Base-by-base conservation (phyloP, 2,329 filamentous ascomycete genomes). In the Diplodia mutila region DNA sequence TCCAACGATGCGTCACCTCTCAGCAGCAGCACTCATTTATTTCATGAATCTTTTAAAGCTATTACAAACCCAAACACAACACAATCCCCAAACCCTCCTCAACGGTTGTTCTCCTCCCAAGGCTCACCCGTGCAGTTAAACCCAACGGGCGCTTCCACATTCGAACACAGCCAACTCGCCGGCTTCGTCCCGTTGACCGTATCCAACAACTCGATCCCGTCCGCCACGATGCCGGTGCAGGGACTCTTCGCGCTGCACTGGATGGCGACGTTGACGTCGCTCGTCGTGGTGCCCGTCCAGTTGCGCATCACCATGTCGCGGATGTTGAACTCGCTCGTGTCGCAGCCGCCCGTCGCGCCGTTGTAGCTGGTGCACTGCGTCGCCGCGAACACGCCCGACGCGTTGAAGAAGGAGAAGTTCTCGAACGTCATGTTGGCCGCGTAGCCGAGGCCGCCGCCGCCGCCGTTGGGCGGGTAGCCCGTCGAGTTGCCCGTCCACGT, bases 401-500 rank as follows among this genome's bases (percentile, higher is more conserved):
- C 69, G 16, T 73, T 68, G 6, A 67, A 73, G 18, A 74, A 63
- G 4, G 69, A 72, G 14, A 81, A 69, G 68, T 83, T 75, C n/a
- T 73, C 75, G 67, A 80, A 76, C 14, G 69, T 71, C 52, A 83
- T 74, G 51, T 80, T 78, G 21, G 75, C 72, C 1, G 76, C 77
- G 61, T 76, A 80, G 11, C 86, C 86, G 0, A 83, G 72, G 3
- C 86, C 86, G 18, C 84, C 86, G 12, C 86, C 86, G 1, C 85
- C 86, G 18, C 86, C 86, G 70, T 89, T 88, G 1, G 85, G 86
- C 1, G 85, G 84, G 61, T 81, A 84, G 21, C 84, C 83, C 32
- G 79, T 79, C 42, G 80, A 79, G 11, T 83, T 75, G 21, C 84
- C 85, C 0, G 85, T 85, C 86, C 86, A 89, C 0, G 85, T 88